phyloP scores from a whole-genome alignment of 768 basidiomycete genomes.

The Chalciporus pseudorubinellus region DNA sequence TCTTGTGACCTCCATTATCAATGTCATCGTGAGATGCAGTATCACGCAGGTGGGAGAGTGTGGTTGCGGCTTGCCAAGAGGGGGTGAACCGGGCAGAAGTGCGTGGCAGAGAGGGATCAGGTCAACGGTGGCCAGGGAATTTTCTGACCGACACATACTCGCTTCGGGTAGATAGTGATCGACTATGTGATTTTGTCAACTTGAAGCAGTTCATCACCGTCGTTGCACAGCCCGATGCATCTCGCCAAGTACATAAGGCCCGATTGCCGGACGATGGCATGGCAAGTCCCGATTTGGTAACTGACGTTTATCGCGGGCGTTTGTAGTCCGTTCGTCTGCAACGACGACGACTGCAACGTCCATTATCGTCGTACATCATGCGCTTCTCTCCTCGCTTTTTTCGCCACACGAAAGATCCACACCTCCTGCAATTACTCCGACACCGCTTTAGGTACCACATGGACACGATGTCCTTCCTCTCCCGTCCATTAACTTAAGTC shows the following conservation, averaged over 20 bases:
- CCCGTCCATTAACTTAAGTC: conserved; percentile 38
- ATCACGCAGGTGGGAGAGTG: too few relatives aligned
- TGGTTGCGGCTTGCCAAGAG: not conserved
- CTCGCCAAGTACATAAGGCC: conserved; percentile 25
- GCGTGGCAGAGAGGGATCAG: not conserved
- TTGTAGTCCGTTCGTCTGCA: not conserved
- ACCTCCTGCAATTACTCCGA: conserved; percentile 24
- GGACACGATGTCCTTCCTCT: conserved; percentile 35
- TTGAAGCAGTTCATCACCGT: conserved; percentile 13
- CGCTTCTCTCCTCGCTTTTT: conserved; percentile 9
- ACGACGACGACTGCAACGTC: conserved; percentile 14
- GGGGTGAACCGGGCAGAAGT: not conserved
- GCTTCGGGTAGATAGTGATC: not conserved
- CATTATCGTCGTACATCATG: conserved; percentile 5
- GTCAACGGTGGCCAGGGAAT: not conserved
- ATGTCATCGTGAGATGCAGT: not conserved
- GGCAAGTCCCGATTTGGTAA: conserved; percentile 24
- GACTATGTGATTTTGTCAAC: too few relatives aligned
- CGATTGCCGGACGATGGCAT: conserved; percentile 29
- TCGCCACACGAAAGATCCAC: conserved; percentile 21
- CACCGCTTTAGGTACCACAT: conserved; percentile 33
- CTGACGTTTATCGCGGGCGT: conserved; percentile 10
- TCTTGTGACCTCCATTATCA: conserved; percentile 2
- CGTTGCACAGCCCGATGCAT: not conserved
- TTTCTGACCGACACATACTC: not conserved